Conservation (phyloP, 495 filamentous ascomycete genomes). For the Lasiosphaeris hirsuta region DNA sequence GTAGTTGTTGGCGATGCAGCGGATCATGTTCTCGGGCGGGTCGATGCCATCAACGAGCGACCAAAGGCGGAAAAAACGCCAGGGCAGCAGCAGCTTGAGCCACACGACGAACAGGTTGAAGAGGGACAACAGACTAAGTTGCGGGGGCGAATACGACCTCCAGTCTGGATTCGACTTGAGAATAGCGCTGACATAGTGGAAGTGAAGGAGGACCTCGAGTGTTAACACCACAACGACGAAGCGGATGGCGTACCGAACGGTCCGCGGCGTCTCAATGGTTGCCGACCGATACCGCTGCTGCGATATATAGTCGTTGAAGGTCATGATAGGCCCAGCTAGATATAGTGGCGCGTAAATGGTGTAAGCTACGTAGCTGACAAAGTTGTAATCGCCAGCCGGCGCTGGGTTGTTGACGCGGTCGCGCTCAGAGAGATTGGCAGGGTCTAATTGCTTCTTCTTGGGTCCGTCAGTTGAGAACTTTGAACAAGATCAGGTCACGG, state of each 20-base stretch:
- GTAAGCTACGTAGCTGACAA: constrained; percentile 84
- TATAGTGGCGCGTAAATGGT: constrained; percentile 89
- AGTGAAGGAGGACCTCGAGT: constrained; percentile 94
- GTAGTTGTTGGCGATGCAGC: constrained; percentile 95
- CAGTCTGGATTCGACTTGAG: constrained; percentile 74
- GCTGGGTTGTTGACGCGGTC: constrained; percentile 80
- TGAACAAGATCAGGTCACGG: not conserved
- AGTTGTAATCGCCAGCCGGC: constrained; percentile 64
- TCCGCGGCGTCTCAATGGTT: constrained; percentile 63
- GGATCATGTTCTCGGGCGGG: constrained; percentile 96
- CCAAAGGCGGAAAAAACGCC: constrained; percentile 98
- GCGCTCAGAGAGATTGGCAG: constrained; percentile 75
- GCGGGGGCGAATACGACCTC: constrained; percentile 79
- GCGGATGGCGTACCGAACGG: constrained; percentile 74
- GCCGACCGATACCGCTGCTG: constrained; percentile 68
- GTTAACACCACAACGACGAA: constrained; percentile 75
- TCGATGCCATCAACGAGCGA: constrained; percentile 84
- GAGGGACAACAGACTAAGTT: constrained; percentile 87
- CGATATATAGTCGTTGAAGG: constrained; percentile 97
- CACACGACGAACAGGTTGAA: constrained; percentile 98
- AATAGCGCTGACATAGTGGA: constrained; percentile 90
- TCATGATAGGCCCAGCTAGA: constrained; percentile 86
- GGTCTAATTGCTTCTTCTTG: constrained; percentile 99
- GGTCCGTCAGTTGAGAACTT: constrained; percentile 52
- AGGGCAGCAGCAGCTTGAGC: constrained; percentile 94